A percentile compares a stretch with the other conserved stretches of the same genome.
Evolutionary conservation across 1,284 basidiomycete species (phyloP).

Genomic region (Rhodotorula sp.): DNA sequence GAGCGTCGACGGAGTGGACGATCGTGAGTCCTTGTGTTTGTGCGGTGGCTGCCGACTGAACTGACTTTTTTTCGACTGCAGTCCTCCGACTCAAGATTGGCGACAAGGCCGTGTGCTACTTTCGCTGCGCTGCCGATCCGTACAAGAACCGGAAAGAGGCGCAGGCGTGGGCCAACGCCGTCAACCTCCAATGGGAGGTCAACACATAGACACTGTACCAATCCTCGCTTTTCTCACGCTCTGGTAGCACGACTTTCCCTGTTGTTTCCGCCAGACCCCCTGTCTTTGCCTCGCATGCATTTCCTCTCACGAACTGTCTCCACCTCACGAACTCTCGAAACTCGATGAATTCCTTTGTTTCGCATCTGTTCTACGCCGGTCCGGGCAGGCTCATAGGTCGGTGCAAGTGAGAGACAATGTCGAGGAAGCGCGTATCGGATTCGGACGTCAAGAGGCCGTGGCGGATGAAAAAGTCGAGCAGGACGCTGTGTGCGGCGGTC

Average conservation of each 20-base stretch:
- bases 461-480: slow-evolving; percentile 77
- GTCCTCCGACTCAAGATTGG: slow-evolving; percentile 72
- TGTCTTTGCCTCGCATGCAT: neutral
- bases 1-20: slow-evolving; percentile 54
- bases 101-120: slow-evolving; percentile 88
- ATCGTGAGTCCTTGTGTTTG: slow-evolving; percentile 22
- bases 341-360: neutral
- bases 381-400: slow-evolving; percentile 26
- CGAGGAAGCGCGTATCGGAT: slow-evolving; percentile 39
- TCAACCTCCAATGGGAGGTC: slow-evolving; percentile 31
- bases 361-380: slow-evolving; percentile 13
- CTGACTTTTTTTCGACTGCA: slow-evolving; percentile 44
- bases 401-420: slow-evolving; percentile 21
- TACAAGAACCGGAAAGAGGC: slow-evolving; percentile 20
- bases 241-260: neutral
- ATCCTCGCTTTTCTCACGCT: neutral
- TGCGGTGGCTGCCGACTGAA: neutral
- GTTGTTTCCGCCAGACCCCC: neutral
- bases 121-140: slow-evolving; percentile 55
- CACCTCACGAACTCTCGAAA: neutral
- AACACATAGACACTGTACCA: slow-evolving; percentile 4
- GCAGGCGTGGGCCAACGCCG: slow-evolving; percentile 23
- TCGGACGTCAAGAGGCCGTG: slow-evolving; percentile 43
- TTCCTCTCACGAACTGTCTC: neutral
- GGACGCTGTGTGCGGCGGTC: slow-evolving; percentile 57